These are phyloP conservation scores for Pythium insidiosum DNA, from an alignment of 352 stramenopile species.

Conservation along the genomic window DNA sequence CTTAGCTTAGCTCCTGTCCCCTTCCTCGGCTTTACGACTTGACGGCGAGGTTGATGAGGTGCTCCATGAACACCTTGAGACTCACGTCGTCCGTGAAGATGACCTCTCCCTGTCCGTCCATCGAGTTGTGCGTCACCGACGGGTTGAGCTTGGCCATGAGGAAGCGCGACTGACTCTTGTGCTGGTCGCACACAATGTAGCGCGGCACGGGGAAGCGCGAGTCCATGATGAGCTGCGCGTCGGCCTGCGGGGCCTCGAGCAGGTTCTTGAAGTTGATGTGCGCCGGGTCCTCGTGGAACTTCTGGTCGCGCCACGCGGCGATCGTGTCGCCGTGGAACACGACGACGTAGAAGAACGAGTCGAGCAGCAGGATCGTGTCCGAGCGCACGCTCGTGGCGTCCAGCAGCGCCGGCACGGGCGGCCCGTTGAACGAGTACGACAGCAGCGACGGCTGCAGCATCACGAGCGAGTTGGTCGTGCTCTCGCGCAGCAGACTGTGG, in stretches of 20 bases:
- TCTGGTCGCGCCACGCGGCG: conserved; percentile 96
- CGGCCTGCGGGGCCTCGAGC: conserved; percentile 94
- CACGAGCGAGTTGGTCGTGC: conserved; percentile 97
- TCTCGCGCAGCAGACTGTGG: conserved; percentile 92
- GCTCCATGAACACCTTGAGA: conserved; percentile 99
- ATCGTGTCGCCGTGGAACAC: conserved; percentile 99
- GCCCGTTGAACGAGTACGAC: conserved; percentile 95
- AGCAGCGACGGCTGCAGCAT: conserved; percentile 99
- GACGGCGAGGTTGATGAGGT: conserved; percentile 90
- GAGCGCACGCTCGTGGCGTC: conserved; percentile 90
- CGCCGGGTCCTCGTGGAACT: conserved; percentile 91
- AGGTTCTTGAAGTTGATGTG: conserved; percentile 99
- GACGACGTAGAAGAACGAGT: conserved; percentile 99
- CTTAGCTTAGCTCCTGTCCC: too few species aligned
- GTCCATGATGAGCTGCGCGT: conserved; percentile 99
- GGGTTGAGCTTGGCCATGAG: conserved; percentile 99
- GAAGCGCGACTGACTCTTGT: conserved; percentile 99
- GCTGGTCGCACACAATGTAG: conserved; percentile 99
- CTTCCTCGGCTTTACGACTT: too few species aligned
- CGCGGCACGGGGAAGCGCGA: conserved; percentile 97
- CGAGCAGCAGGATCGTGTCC: conserved; percentile 98
- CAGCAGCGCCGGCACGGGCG: conserved; percentile 86
- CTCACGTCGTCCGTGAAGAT: conserved; percentile 99
- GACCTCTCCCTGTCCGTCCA: conserved; percentile 89
- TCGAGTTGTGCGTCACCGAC: conserved; percentile 95